These are phyloP conservation scores for Polytrichum formosum DNA, from an alignment of 225 moss, liverwort and hornwort genomes.

Conservation along the genomic window DNA sequence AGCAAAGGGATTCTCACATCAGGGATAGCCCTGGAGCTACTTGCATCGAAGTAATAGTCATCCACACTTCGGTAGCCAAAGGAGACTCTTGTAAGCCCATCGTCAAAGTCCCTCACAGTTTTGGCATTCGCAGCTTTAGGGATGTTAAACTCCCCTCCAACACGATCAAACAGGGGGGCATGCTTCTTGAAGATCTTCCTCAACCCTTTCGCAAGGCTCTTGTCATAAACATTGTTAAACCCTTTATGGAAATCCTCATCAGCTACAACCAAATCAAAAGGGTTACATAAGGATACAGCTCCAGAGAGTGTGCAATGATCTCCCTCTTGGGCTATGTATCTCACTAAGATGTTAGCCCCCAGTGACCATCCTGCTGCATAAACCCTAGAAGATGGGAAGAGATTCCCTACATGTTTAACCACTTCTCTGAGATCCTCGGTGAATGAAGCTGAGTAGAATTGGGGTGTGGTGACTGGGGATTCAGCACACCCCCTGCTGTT, in stretches of 20 bases:
- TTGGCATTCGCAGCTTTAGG: constrained; percentile 55
- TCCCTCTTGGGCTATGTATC: constrained; percentile 82
- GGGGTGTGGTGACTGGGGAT: constrained; percentile 78
- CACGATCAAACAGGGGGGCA: constrained; percentile 67
- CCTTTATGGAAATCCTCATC: constrained; percentile 81
- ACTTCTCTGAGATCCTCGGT: constrained; percentile 95
- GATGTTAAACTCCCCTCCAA: constrained; percentile 74
- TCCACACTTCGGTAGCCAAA: constrained; percentile 91
- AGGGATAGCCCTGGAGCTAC: constrained; percentile 78
- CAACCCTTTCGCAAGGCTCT: constrained; percentile 54
- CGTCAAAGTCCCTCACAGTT: constrained; percentile 84
- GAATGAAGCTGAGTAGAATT: constrained; percentile 98
- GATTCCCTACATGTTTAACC: constrained; percentile 67
- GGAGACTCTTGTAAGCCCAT: constrained; percentile 89
- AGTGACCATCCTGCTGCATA: constrained; percentile 91
- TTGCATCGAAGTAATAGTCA: constrained; percentile 79
- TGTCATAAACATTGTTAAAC: constrained; percentile 88
- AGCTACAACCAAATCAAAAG: constrained; percentile 79
- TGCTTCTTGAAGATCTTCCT: constrained; percentile 69
- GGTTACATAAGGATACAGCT: constrained; percentile 88
- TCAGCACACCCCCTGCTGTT: constrained; percentile 94
- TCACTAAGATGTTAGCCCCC: constrained; percentile 89
- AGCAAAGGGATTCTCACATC: constrained; percentile 85
- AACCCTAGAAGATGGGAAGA: constrained; percentile 52
- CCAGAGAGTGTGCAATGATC: constrained; percentile 78